Base-by-base conservation (phyloP, 306 rosid genomes). In the Notholithocarpus densiflorus region DNA sequence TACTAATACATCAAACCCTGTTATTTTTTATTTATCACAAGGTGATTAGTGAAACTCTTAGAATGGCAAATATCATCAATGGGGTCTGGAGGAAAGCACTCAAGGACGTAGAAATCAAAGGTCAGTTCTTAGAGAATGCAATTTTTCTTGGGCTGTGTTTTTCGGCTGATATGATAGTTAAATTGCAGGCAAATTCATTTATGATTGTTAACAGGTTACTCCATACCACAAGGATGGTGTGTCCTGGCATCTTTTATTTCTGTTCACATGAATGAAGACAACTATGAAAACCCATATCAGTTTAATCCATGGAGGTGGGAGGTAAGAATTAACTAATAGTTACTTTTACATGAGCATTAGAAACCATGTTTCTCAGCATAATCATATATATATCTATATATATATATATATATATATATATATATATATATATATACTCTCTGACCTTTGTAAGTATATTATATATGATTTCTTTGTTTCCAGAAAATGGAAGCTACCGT, bases 241-340 rank as follows among this genome's bases (percentile, higher is more conserved):
- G 94, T 93, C 18, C 45, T 95, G 86, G 93, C 99, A 19, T 95
- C 92, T 26, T 89, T 95, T 72, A 88, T 79, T 18, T 88, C 99
- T 6, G 93, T 95, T 81, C 99, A 95, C 83, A 80, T 95, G 91
- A 90, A 89, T 61, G 78, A 62, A 77, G 83, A 80, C 17, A 91
- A 81, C 75, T 95, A 91, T 13, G 78, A 85, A 78, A 88, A 89
- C 77, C 91, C 99, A n/a, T 86, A 73, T 74, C 57, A 88, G 56
- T 95, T 95, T 78, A 82, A 93, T 81, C 99, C 93, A 55, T 87
- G 93, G 93, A 91, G 99, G 84, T 95, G 99, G 99, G 93, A 90
- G 97, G 98, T 92, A 84, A 73, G 37, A 43, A 57, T 43, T 23
- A 66, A 54, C 1, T 66, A 56, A 65, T 59, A 20, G 57, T 65